These are phyloP conservation scores for Capsella bursapastoris DNA, from an alignment of 345 rosid species.

Conservation along the genomic window DNA sequence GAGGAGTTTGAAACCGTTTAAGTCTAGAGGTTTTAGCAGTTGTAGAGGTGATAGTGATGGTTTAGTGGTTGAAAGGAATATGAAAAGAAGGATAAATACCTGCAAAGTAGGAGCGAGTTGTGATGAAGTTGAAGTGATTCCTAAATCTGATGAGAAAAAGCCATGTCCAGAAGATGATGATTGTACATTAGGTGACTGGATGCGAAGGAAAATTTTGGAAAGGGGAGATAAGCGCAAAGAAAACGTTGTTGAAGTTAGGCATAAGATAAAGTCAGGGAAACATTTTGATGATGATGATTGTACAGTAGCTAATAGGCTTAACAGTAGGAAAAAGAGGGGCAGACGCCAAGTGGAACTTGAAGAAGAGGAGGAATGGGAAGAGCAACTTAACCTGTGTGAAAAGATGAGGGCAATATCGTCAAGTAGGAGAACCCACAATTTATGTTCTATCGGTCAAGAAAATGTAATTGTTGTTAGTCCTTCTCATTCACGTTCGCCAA, in stretches of 20 bases:
- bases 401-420: neutral
- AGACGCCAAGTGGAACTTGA: neutral
- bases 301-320: neutral
- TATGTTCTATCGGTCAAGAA: constrained; percentile 5
- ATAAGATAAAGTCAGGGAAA: neutral
- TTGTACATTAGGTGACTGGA: neutral
- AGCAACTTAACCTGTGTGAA: neutral
- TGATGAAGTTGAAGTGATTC: neutral
- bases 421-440: constrained; percentile 1
- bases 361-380: constrained; percentile 36
- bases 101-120: neutral
- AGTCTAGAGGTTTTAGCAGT: neutral
- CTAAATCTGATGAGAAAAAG: neutral
- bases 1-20: constrained; percentile 16
- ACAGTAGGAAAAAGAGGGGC: neutral
- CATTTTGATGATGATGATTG: neutral
- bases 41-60: neutral
- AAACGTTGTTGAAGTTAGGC: neutral
- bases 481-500: constrained; percentile 25
- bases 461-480: constrained; percentile 1
- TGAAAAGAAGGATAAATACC: neutral
- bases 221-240: neutral
- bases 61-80: neutral
- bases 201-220: neutral
- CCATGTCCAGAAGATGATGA: constrained; percentile 3